Evolutionary conservation across 2,329 filamentous ascomycete species (phyloP).

Genomic region (Neurospora sp.): DNA sequence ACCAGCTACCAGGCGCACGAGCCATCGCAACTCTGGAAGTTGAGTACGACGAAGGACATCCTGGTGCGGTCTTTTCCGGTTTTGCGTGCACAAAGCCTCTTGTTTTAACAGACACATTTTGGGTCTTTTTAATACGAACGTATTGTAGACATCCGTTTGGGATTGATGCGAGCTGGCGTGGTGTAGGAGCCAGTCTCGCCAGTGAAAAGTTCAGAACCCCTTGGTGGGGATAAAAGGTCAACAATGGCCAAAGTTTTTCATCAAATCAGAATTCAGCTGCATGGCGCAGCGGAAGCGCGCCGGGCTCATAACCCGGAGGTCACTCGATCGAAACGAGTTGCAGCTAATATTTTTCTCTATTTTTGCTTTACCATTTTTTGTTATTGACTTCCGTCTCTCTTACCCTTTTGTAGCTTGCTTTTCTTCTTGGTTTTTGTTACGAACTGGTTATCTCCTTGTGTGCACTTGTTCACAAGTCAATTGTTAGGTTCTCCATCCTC

Average conservation of each 20-base stretch:
- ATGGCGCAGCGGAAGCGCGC: slow-evolving; percentile 18
- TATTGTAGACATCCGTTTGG: not conserved
- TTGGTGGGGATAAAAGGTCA: not conserved
- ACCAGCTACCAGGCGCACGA: not conserved
- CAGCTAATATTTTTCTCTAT: slow-evolving; percentile 7
- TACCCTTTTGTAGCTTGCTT: not conserved
- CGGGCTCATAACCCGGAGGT: slow-evolving; percentile 20
- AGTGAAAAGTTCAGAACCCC: not conserved
- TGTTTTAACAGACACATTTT: not conserved
- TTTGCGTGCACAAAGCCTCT: not conserved
- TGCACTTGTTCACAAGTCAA: not conserved
- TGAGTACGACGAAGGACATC: not conserved
- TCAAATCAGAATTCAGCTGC: slow-evolving; percentile 5
- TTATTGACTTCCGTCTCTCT: not conserved
- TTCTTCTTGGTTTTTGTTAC: not conserved
- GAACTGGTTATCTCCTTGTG: not conserved
- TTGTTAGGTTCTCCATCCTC: not conserved
- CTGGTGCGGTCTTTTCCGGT: too few relatives aligned
- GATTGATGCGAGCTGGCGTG: not conserved
- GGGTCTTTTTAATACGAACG: too few relatives aligned
- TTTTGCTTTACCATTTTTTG: not conserved
- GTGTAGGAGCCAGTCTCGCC: not conserved
- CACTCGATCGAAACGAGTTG: slow-evolving; percentile 20
- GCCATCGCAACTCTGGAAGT: not conserved
- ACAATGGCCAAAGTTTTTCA: not conserved